phyloP scores from a whole-genome alignment of 108 stramenopile genomes.

The Nitzschia putrida region DNA sequence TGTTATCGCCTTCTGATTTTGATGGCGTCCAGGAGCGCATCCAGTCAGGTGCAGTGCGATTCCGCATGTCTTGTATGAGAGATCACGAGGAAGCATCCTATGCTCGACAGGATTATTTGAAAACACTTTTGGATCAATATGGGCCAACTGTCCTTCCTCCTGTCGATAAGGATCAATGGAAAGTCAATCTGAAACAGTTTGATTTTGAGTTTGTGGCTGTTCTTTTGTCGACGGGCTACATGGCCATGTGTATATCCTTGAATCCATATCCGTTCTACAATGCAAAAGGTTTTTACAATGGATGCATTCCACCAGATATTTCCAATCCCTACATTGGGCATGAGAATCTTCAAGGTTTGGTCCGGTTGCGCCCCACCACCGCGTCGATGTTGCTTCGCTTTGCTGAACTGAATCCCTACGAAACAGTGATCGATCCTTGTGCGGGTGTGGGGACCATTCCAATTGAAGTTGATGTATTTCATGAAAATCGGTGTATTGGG shows the following conservation, averaged over 20 bases:
- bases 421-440: conserved; percentile 73
- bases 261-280: conserved; percentile 55
- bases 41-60: conserved; percentile 9
- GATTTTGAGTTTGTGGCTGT: conserved; percentile 59
- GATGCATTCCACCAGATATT: conserved; percentile 55
- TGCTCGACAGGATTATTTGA: conserved; percentile 22
- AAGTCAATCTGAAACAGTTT: conserved; percentile 57
- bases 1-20: not conserved
- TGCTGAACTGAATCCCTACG: conserved; percentile 41
- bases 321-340: conserved; percentile 43
- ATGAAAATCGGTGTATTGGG: conserved; percentile 12
- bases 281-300: conserved; percentile 46
- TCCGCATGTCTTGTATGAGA: conserved; percentile 31
- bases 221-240: conserved; percentile 22
- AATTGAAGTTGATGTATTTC: conserved; percentile 37
- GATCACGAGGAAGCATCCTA: conserved; percentile 13
- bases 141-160: conserved; percentile 15
- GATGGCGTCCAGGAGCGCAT: conserved; percentile 9
- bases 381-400: conserved; percentile 54
- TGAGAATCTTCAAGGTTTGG: conserved; percentile 25
- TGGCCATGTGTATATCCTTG: conserved; percentile 52
- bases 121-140: conserved; percentile 20
- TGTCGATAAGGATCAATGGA: conserved; percentile 24
- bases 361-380: conserved; percentile 56
- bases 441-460: conserved; percentile 70